Evolutionary conservation across 208 protist genomes (phyloP), one percentile per base, ranked within the genome.

Genomic region (Naegleria gruberi): DNA sequence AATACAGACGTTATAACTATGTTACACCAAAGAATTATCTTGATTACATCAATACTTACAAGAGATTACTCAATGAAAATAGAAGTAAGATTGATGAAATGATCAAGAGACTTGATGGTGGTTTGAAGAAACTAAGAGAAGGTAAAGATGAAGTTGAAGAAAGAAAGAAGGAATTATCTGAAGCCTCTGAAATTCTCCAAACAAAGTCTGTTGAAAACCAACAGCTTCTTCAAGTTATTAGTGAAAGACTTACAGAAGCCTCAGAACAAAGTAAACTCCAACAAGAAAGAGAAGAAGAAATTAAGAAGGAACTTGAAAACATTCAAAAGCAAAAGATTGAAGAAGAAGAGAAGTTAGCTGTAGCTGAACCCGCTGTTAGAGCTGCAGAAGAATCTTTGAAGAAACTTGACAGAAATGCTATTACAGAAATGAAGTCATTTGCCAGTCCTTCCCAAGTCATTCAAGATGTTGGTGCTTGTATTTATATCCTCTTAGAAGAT

Each of bases 21-120:
- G 98, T 99, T 40, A 99, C 98, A 40, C 98, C 98, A 34, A 99
- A 99, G 94, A 99, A 99, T 94, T 99, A 98, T 93, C 95, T 99
- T 87, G 98, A 99, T 91, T 99, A 98, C 92, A 95, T 99, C 77
- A 94, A 94, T 81, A 99, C 98, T 92, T 99, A 99, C 92, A 92
- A 95, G 44, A 93, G 94, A 90, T 92, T 98, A 82, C 96, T 99
- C 74, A 92, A 96, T 77, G 95, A 97, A 46, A 97, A 98, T 89
- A 94, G 97, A 34, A 94, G 98, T 89, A 94, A 96, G 44, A 98
- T 98, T 87, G 95, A 98, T 90, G 95, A 98, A 90, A 92, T 98
- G 74, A 97, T 97, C 55, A 93, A 97, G 74, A 97, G 98, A 91
- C 97, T 99, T 86, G 96, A 96, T 23, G 97, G 96, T 88, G 99